Evolutionary conservation across 805 yeast genomes (phyloP), one percentile per base, ranked within the genome.

Genomic region (Trichomonascus vanleenenianus): DNA sequence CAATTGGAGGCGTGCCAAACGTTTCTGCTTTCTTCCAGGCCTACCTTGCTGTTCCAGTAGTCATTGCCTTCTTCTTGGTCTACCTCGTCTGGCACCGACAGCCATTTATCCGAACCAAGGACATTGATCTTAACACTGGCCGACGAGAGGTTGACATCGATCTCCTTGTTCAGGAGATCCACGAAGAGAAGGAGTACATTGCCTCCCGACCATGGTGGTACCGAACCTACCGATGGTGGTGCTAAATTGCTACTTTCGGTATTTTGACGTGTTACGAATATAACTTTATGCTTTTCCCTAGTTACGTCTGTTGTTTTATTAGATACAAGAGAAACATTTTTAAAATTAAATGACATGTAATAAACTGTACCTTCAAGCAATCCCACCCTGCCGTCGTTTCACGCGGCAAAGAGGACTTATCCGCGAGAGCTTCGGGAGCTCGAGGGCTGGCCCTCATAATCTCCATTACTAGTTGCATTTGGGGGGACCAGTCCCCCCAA

Each of bases 61-160:
- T 63, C 11, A 15, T 63, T 27, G 66, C 63, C n/a, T 72, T 68
- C 52, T 78, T 74, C 57, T 7, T 72, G 27, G 71, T 66, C 18
- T 79, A 74, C 57, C 76, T 75, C 62, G 38, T 74, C 27, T 75
- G 67, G 58, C 62, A 63, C 35, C 63, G 65, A 42, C 60, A 64
- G 50, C 65, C 60, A 61, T 74, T 64, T 56, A 66, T 78, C 47
- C 65, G 62, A 19, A 70, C 73, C 20, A 56, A 60, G 20, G 76
- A 78, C 40, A 68, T 79, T 56, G 85, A 81, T 55, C 70, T 81
- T 34, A 81, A 76, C 52, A 70, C 79, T 22, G 85, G 86, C 44
- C 71, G 82, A 66, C 74, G 80, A 55, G 76, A 74, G 37, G 58
- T 71, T 27, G 83, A 80, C 58, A 52, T 73, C 50, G 83, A 79